Percentiles rank a stretch among this genome's conserved stretches.
Conservation (phyloP, 1,284 basidiomycete species). For the Ceratorhiza oryzae-sativae region DNA sequence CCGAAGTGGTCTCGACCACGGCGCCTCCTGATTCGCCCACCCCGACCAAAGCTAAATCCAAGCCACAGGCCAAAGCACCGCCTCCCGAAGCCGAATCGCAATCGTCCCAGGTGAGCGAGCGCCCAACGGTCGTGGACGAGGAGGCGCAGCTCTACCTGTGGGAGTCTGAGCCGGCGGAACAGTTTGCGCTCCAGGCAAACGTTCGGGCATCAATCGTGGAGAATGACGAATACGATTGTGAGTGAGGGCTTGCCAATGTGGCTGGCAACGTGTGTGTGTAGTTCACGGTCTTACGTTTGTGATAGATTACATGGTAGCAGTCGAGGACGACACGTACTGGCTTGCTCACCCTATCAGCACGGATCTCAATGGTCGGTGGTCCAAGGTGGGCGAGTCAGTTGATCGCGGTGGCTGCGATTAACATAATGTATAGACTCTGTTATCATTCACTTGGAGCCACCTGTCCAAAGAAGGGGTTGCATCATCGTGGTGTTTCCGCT, state of each 20-base stretch:
- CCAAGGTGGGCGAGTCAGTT: conserved; percentile 52
- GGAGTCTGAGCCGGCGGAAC: conserved; percentile 61
- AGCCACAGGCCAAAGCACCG: conserved; percentile 17
- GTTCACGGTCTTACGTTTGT: background rate
- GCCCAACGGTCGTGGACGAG: conserved; percentile 39
- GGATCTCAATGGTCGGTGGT: conserved; percentile 81
- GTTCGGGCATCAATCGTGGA: conserved; percentile 74
- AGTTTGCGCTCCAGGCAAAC: conserved; percentile 77
- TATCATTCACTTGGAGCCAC: conserved; percentile 87
- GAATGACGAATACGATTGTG: conserved; percentile 58
- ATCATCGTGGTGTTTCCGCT: conserved; percentile 86
- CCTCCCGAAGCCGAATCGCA: conserved; percentile 39
- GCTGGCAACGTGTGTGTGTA: conserved; percentile 16
- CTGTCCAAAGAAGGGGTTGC: conserved; percentile 62
- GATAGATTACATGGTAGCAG: conserved; percentile 65
- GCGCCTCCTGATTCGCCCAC: conserved; percentile 33
- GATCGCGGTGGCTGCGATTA: conserved; percentile 33
- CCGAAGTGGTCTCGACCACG: background rate
- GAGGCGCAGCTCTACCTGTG: conserved; percentile 68
- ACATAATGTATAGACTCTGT: conserved; percentile 40
- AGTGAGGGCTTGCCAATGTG: conserved; percentile 39
- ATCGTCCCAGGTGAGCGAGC: conserved; percentile 35
- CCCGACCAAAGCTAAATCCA: conserved; percentile 11
- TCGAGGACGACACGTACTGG: conserved; percentile 59
- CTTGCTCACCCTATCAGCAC: conserved; percentile 68